phyloP scores from a whole-genome alignment of 2,329 filamentous ascomycete genomes.

The Neophaeococcomyces mojaviensis region DNA sequence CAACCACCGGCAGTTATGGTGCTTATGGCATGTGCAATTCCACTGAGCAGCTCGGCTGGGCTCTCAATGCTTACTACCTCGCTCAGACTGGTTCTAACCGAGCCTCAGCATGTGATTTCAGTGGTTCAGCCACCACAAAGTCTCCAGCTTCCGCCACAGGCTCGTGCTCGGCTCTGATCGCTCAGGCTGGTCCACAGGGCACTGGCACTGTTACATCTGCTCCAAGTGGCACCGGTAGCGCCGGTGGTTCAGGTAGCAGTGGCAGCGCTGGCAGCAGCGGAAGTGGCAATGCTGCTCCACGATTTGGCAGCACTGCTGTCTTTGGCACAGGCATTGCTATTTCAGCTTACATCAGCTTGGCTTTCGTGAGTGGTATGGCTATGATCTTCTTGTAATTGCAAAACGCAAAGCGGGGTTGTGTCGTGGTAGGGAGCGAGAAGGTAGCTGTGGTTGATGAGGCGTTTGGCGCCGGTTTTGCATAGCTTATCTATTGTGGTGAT shows the following conservation, averaged over 20 bases:
- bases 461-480: too few relatives aligned
- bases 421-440: too few relatives aligned
- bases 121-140: conserved; percentile 33
- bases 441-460: too few relatives aligned
- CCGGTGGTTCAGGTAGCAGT: conserved; percentile 17
- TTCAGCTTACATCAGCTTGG: conserved; percentile 37
- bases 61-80: conserved; percentile 38
- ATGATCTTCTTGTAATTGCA: conserved; percentile 42
- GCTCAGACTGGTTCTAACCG: conserved; percentile 30
- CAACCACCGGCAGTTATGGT: conserved; percentile 36
- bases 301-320: conserved; percentile 28
- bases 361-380: conserved; percentile 36
- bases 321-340: conserved; percentile 18
- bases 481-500: too few relatives aligned
- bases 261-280: conserved; percentile 24
- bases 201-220: conserved; percentile 33
- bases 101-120: conserved; percentile 36
- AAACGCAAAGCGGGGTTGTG: too few relatives aligned
- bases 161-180: conserved; percentile 32
- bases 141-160: conserved; percentile 29
- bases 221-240: conserved; percentile 28
- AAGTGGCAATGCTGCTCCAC: conserved; percentile 23
- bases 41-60: conserved; percentile 37
- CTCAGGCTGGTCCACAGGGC: conserved; percentile 33
- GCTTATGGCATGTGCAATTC: conserved; percentile 41